Conservation (phyloP, 192 early-diverging fungal genomes). For the Podochytrium sp. region DNA sequence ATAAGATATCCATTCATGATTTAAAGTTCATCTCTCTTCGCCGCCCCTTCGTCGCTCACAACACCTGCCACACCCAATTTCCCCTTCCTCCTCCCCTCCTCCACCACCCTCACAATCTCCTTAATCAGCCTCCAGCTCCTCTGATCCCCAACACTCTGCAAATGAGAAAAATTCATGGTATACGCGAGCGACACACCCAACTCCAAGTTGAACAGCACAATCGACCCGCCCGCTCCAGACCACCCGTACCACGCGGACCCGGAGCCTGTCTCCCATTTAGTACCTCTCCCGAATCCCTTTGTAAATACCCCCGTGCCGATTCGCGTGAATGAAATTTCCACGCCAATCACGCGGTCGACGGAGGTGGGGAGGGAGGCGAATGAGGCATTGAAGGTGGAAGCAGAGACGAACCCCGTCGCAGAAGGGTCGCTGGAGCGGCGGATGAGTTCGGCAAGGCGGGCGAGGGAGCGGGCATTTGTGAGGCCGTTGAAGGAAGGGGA, state of each 20-base stretch:
- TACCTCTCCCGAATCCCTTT: not conserved
- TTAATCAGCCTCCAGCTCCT: constrained; percentile 55
- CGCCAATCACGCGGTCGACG: constrained; percentile 19
- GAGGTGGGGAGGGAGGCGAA: constrained; percentile 29
- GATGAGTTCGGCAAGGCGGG: constrained; percentile 60
- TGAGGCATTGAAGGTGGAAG: constrained; percentile 31
- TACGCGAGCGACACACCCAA: constrained; percentile 62
- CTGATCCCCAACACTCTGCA: constrained; percentile 57
- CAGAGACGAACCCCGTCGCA: constrained; percentile 34
- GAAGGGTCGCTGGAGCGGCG: constrained; percentile 61
- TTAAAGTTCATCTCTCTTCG: too few relatives aligned
- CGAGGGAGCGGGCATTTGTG: constrained; percentile 60
- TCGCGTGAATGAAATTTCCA: constrained; percentile 6
- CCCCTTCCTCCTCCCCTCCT: too few relatives aligned
- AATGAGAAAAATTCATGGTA: constrained; percentile 58
- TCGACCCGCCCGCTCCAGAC: constrained; percentile 68
- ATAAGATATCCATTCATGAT: too few relatives aligned
- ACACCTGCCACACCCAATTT: too few relatives aligned
- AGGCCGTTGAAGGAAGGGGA: constrained; percentile 55
- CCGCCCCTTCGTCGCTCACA: too few relatives aligned
- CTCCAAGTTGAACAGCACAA: constrained; percentile 54
- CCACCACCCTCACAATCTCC: constrained; percentile 40
- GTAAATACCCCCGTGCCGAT: constrained; percentile 29
- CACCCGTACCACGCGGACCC: constrained; percentile 46
- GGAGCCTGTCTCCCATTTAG: not conserved